Conservation (phyloP, 2,329 filamentous ascomycete genomes). For the Mycosphaerella arachidis region DNA sequence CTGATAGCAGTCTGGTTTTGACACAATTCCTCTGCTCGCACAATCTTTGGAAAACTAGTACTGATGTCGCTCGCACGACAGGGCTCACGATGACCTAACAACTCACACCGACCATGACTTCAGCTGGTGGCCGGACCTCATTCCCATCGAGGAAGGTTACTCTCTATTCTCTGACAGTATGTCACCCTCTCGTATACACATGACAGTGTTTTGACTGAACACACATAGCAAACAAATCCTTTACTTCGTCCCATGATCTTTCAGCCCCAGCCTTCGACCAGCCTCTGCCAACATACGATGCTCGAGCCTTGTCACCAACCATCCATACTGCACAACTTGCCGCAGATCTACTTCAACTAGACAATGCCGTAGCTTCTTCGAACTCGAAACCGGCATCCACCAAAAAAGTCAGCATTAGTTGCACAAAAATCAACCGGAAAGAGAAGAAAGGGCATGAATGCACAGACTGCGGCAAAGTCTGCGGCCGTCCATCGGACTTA, state of each 20-base stretch:
- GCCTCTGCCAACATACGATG: not conserved
- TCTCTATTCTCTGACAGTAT: not conserved
- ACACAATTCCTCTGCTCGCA: not conserved
- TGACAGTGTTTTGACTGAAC: not conserved
- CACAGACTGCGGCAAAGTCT: conserved; percentile 2
- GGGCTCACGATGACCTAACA: not conserved
- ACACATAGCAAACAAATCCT: not conserved
- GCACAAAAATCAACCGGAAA: not conserved
- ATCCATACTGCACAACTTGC: not conserved
- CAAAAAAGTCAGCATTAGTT: not conserved
- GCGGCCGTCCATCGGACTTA: conserved; percentile 2
- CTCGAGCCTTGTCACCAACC: not conserved
- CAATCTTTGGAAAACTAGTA: not conserved
- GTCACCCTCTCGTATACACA: not conserved
- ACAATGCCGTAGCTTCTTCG: not conserved
- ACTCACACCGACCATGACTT: not conserved
- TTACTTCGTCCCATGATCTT: not conserved
- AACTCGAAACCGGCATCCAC: not conserved
- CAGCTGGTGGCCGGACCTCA: not conserved
- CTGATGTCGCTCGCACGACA: not conserved
- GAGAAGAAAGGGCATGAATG: not conserved
- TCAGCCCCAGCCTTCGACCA: not conserved
- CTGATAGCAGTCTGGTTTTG: not conserved
- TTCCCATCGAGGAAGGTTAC: not conserved
- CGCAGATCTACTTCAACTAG: not conserved